Evolutionary conservation across 73 alveolate genomes (phyloP).

Genomic region (Stentor coeruleus): DNA sequence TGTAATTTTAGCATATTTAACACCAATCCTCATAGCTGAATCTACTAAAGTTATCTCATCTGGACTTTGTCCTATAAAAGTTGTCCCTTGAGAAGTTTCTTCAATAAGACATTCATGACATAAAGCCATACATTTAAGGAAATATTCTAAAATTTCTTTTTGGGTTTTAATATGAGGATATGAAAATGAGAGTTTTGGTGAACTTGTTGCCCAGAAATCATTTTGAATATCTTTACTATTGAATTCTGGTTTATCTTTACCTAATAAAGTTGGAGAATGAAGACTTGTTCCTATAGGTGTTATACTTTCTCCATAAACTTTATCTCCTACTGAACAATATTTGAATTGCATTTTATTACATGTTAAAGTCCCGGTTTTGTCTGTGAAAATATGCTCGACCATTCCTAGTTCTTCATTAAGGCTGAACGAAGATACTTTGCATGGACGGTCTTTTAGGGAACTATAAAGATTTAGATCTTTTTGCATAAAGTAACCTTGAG

Average conservation of each 20-base stretch:
- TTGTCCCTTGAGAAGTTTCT: slow-evolving; percentile 30
- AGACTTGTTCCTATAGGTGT: too few relatives aligned
- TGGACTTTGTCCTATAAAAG: slow-evolving; percentile 78
- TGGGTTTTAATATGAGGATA: neutral
- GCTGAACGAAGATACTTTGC: slow-evolving; percentile 50
- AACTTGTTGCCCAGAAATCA: too few relatives aligned
- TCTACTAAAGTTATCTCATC: slow-evolving; percentile 91
- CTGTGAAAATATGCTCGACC: slow-evolving; percentile 59
- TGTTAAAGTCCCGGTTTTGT: slow-evolving; percentile 76
- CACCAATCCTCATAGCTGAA: slow-evolving; percentile 85
- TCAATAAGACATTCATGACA: slow-evolving; percentile 83
- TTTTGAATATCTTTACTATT: too few relatives aligned
- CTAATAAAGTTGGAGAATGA: too few relatives aligned
- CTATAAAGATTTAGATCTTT: slow-evolving; percentile 74
- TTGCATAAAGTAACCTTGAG: slow-evolving; percentile 77
- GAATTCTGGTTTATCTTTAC: too few relatives aligned
- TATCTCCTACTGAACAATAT: slow-evolving; percentile 35
- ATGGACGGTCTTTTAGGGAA: slow-evolving; percentile 57
- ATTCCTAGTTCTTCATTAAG: slow-evolving; percentile 72
- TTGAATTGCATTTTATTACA: slow-evolving; percentile 69
- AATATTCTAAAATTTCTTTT: slow-evolving; percentile 25
- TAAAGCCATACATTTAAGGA: slow-evolving; percentile 47
- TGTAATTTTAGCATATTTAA: slow-evolving; percentile 44
- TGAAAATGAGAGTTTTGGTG: too few relatives aligned
- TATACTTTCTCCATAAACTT: slow-evolving; percentile 54